Percentiles rank a stretch among this genome's conserved stretches.
Evolutionary conservation across 768 basidiomycete species (phyloP).

Genomic region (Albatrellus ellisii): DNA sequence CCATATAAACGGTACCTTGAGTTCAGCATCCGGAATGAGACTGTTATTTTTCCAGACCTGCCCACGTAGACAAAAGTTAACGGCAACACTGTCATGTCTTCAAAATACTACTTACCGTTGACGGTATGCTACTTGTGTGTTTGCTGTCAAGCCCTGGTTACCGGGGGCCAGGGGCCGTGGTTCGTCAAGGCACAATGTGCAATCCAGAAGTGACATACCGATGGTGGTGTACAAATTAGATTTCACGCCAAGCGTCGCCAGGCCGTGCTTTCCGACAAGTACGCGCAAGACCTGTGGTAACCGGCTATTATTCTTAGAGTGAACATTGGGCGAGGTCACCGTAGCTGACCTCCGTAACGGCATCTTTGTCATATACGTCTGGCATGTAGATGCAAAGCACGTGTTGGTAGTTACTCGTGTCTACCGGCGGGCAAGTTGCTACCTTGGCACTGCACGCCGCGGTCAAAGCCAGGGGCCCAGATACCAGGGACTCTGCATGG

Average conservation of each 20-base stretch:
- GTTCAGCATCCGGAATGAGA: constrained; percentile 45
- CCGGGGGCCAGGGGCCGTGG: not conserved
- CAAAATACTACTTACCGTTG: constrained; percentile 52
- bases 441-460: constrained; percentile 48
- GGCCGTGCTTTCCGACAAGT: constrained; percentile 49
- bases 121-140: constrained; percentile 57
- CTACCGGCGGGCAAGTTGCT: constrained; percentile 41
- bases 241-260: constrained; percentile 57
- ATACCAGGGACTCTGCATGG: constrained; percentile 42
- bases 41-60: constrained; percentile 60
- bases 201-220: constrained; percentile 23
- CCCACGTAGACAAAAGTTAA: not conserved
- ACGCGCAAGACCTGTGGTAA: constrained; percentile 49
- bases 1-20: constrained; percentile 32
- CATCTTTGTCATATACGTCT: constrained; percentile 51
- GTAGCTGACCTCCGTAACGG: constrained; percentile 35
- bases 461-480: constrained; percentile 49
- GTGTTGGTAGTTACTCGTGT: constrained; percentile 40
- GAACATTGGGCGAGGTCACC: constrained; percentile 3
- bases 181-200: not conserved
- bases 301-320: not conserved
- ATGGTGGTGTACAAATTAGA: constrained; percentile 54
- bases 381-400: constrained; percentile 63
- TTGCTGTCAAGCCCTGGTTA: constrained; percentile 63
- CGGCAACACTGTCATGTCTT: too few species aligned